Evolutionary conservation across 2,329 filamentous ascomycete species (phyloP).

Genomic region (Sporothrix luriei): DNA sequence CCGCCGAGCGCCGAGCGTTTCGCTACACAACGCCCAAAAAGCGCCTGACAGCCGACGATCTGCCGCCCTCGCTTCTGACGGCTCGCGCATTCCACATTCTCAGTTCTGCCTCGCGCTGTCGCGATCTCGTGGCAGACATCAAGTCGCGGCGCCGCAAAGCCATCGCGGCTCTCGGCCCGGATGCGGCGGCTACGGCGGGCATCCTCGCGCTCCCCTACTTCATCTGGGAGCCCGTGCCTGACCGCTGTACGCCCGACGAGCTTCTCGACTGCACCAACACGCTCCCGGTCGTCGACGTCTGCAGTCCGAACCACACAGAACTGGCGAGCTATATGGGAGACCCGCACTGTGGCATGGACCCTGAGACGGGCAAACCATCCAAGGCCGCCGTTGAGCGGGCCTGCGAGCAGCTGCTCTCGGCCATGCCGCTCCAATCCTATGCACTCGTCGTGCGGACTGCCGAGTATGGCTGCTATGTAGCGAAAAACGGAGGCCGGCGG

Average conservation of each 20-base stretch:
- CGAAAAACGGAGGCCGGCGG: slow-evolving; percentile 57
- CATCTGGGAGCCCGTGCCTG: slow-evolving; percentile 94
- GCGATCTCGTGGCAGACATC: slow-evolving; percentile 74
- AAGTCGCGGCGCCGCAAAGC: slow-evolving; percentile 51
- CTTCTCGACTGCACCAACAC: slow-evolving; percentile 66
- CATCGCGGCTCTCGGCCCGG: slow-evolving; percentile 43
- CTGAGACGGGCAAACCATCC: slow-evolving; percentile 58
- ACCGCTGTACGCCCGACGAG: slow-evolving; percentile 74
- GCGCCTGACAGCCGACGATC: slow-evolving; percentile 72
- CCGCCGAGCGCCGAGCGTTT: slow-evolving; percentile 66
- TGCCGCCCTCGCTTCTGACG: slow-evolving; percentile 66
- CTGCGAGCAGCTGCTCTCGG: slow-evolving; percentile 64
- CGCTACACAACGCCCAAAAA: slow-evolving; percentile 85
- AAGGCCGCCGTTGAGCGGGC: slow-evolving; percentile 57
- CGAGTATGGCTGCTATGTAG: slow-evolving; percentile 70
- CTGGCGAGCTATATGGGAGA: slow-evolving; percentile 82
- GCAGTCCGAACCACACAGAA: slow-evolving; percentile 83
- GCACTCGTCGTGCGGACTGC: slow-evolving; percentile 71
- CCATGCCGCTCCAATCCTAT: slow-evolving; percentile 66
- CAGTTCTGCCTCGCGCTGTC: slow-evolving; percentile 76
- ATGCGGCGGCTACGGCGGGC: neutral
- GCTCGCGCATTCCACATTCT: slow-evolving; percentile 85
- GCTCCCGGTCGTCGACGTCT: slow-evolving; percentile 63
- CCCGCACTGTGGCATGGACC: slow-evolving; percentile 56
- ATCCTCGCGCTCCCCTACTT: slow-evolving; percentile 63